Conservation (phyloP, 2,329 filamentous ascomycete genomes). For the Aspergillus nomiae region DNA sequence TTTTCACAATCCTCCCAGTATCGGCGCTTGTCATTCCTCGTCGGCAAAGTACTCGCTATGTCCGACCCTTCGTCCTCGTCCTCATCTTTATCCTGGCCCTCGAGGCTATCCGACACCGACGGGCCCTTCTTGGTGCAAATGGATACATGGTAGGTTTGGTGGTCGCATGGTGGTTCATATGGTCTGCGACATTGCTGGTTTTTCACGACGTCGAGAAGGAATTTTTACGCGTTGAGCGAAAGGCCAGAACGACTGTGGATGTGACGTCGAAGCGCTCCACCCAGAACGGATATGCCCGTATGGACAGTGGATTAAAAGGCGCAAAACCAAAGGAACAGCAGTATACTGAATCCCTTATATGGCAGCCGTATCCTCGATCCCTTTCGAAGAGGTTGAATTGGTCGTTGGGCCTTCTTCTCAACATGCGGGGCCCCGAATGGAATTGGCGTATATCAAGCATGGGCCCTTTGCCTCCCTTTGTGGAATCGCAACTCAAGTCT, state of each 20-base stretch:
- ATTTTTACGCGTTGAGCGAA: constrained; percentile 58
- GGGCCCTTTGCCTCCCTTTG: constrained; percentile 32
- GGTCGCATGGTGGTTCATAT: constrained; percentile 57
- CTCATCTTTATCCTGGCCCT: constrained; percentile 46
- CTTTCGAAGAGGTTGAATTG: constrained; percentile 60
- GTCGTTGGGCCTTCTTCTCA: constrained; percentile 58
- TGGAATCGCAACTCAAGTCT: constrained; percentile 26
- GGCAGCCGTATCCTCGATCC: constrained; percentile 56
- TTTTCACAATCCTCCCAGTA: constrained; percentile 41
- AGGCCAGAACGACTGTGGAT: not conserved
- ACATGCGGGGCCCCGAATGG: constrained; percentile 63
- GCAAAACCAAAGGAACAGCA: not conserved
- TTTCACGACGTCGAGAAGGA: constrained; percentile 58
- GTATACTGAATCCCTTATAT: constrained; percentile 42
- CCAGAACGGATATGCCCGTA: not conserved
- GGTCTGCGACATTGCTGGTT: constrained; percentile 55
- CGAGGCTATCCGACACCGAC: constrained; percentile 47
- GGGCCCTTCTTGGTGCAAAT: constrained; percentile 53
- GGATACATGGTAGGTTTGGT: constrained; percentile 59
- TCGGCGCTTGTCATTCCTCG: constrained; percentile 56
- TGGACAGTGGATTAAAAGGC: not conserved
- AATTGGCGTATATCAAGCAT: constrained; percentile 57
- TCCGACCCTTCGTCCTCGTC: constrained; percentile 50
- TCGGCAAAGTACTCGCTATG: constrained; percentile 34
- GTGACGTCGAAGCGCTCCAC: not conserved